Evolutionary conservation across 2,329 filamentous ascomycete species (phyloP), one percentile per base, ranked within the genome.

Genomic region (Domatiomyces globalis): DNA sequence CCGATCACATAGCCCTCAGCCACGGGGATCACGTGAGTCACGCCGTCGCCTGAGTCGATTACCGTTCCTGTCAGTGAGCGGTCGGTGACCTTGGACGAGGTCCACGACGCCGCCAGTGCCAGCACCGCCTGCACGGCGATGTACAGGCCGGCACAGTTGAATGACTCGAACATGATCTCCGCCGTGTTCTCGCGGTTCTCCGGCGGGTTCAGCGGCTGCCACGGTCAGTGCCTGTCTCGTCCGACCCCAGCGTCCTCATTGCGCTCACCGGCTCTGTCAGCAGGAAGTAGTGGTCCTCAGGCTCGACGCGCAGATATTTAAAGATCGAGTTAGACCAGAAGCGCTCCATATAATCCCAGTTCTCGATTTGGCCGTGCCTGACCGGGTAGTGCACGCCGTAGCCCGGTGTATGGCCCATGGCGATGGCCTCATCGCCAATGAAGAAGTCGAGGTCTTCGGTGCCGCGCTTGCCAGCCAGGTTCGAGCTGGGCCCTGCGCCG

Each of bases 261-360:
- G 17, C 46, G 62, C 82, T 67, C 78, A 95, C 89, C 54, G 92
- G 92, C 68, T 98, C 92, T 55, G 92, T 98, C 54, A 98, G 81
- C 56, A 98, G 81, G 70, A 98, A 98, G 74, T 95, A 89, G 71
- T 98, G 92, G 67, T 98, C 92, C 72, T 98, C 92, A 27, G 92
- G 92, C 72, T 98, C 92, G 60, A 98, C 92, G 63, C 92, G 82
- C 49, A 98, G 79, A 66, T 98, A 98, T 70, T 98, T 98, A 80
- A 98, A 98, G 72, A 98, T 98, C 57, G 92, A 98, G 74, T 96
- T 96, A 60, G 94, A 96, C 92, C 92, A 98, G 74, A 96, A 98
- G 57, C 92, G 84, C 71, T 98, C 92, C 92, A 98, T 98, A 64
- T 95, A 87, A 71, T 98, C 92, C 92, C 92, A 98, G 67, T 98